These are phyloP conservation scores for Alectoria sarmentosa DNA, from an alignment of 495 filamentous ascomycete species.

Conservation along the genomic window DNA sequence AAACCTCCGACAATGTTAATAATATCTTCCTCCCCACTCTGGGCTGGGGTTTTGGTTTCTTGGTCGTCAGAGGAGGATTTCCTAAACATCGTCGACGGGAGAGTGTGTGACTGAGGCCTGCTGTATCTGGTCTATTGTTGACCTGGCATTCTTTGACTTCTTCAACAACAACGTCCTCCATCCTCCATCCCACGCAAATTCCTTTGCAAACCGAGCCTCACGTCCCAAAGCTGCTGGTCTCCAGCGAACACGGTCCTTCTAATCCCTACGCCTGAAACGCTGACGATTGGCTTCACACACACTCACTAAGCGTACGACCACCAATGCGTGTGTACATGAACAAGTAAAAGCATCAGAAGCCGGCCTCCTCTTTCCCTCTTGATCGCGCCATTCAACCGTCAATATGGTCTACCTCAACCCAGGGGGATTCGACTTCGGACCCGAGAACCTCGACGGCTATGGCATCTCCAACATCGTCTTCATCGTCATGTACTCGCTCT, in stretches of 20 bases:
- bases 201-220: not conserved
- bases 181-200: not conserved
- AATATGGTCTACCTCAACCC: slow-evolving; percentile 15
- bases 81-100: not conserved
- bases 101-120: not conserved
- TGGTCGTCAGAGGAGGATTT: not conserved
- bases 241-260: not conserved
- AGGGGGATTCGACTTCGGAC: slow-evolving; percentile 16
- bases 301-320: not conserved
- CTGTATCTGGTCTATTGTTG: not conserved
- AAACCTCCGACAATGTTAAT: not conserved
- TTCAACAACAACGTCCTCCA: not conserved
- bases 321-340: not conserved
- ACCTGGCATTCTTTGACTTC: not conserved
- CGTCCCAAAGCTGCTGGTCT: not conserved
- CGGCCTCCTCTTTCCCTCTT: too few relatives aligned
- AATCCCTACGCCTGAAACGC: not conserved
- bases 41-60: not conserved
- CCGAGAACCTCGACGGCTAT: slow-evolving; percentile 15
- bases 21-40: not conserved
- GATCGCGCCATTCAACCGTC: not conserved
- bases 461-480: slow-evolving; percentile 19
- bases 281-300: not conserved
- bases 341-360: not conserved
- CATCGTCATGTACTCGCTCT: slow-evolving; percentile 13